Base-by-base conservation (phyloP, 805 yeast species). In the Kuraishia ogatae region DNA sequence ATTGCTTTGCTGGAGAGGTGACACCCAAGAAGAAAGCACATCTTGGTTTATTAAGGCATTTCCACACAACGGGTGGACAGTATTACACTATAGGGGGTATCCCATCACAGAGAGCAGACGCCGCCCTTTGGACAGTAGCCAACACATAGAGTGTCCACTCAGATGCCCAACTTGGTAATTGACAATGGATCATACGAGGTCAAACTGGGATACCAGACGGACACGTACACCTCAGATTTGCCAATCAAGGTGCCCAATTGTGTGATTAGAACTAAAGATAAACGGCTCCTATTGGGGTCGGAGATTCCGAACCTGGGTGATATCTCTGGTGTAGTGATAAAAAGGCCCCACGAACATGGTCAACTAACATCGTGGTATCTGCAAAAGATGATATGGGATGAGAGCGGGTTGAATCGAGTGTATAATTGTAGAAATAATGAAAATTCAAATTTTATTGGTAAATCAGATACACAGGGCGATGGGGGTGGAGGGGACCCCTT, bases 121-220 rank as follows among this genome's bases (percentile, higher is more conserved):
- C n/a, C n/a, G n/a, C n/a, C n/a, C n/a, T n/a, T n/a, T n/a, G n/a
- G n/a, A n/a, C n/a, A n/a, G n/a, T n/a, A n/a, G n/a, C n/a, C n/a
- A n/a, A n/a, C n/a, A n/a, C n/a, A n/a, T n/a, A n/a, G n/a, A n/a
- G n/a, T n/a, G n/a, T n/a, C n/a, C n/a, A n/a, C n/a, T n/a, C n/a
- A 10, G 13, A 35, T 35, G 43, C 43, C 43, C 43, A 35, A 35
- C 43, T 59, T 93, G 26, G 82, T 94, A 3, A 70, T 94, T 17
- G 99, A 94, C 64, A 94, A 94, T 74, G 99, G 99, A 0, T 84
- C 96, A 0, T 88, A 88, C 65, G 82, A 82, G 57, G 78, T 94
- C 54, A 93, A 93, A 64, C 75, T 80, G 48, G 93, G 91, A 0
- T 69, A 66, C 47, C 70, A 80, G 1, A 63, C 63, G 1, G 63